A percentile compares a stretch with the other conserved stretches of the same genome.
phyloP scores from a whole-genome alignment of 306 rosid species.

The Gynostemma pentaphyllum region DNA sequence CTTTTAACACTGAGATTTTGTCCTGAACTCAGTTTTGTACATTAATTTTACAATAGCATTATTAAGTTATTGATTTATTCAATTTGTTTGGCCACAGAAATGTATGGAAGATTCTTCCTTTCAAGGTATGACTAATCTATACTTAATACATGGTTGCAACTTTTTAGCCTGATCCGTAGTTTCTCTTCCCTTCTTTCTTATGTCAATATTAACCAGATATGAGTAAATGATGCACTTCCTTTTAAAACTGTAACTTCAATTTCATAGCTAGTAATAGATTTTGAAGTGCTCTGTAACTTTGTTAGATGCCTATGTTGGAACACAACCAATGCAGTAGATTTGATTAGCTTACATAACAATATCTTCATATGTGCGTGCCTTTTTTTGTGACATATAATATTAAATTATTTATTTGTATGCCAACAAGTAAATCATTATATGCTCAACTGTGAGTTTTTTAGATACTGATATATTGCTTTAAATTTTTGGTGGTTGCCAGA shows the following conservation, averaged over 20 bases:
- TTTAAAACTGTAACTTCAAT: neutral
- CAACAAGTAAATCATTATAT: neutral
- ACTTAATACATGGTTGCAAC: neutral
- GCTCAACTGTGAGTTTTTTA: neutral
- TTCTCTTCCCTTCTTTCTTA: too few relatives aligned
- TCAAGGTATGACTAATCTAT: slow-evolving; percentile 43
- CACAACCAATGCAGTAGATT: neutral
- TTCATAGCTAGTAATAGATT: neutral
- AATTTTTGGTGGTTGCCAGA: slow-evolving; percentile 30
- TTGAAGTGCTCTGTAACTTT: neutral
- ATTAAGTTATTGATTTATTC: slow-evolving; percentile 9
- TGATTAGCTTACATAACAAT: too few relatives aligned
- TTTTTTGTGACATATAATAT: neutral
- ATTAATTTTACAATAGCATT: neutral
- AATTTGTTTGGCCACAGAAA: slow-evolving; percentile 40
- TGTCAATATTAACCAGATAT: too few relatives aligned
- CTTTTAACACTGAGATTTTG: neutral
- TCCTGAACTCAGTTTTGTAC: neutral
- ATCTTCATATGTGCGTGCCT: neutral
- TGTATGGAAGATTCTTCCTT: slow-evolving; percentile 87
- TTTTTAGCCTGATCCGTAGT: neutral
- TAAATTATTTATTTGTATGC: neutral
- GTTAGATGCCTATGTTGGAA: neutral
- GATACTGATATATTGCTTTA: neutral
- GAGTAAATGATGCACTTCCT: neutral